Base-by-base conservation (phyloP, 1,139 yeast species). In the Zygosaccharomyces pseudobailii region DNA sequence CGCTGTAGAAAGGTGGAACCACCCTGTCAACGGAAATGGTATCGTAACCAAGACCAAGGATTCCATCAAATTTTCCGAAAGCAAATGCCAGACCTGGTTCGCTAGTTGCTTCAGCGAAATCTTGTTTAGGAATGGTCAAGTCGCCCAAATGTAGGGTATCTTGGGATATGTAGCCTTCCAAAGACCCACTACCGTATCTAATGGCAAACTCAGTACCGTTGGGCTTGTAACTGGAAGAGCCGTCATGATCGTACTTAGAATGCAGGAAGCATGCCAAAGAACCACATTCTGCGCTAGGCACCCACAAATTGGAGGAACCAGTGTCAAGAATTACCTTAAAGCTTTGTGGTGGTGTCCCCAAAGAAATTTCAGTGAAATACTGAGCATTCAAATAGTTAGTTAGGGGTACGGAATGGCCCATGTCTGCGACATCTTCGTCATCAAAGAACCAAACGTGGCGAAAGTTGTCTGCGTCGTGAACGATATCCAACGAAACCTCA, bases 71-170 rank as follows among this genome's bases (percentile, higher is more conserved):
- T 68, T 92, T 90, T 68, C 96, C 98, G 71, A 92, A 92, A 47
- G 97, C 97, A 73, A 92, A 92, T 0, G 97, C 95, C 61, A 92
- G 78, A 47, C 98, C 98, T 32, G 98, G 97, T 73, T 92, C 98
- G 57, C 80, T 80, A 51, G 98, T 92, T 52, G 96, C 92, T 75
- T 92, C 98, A 51, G 95, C 97, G 67, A 92, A 92, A 66, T 84
- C 94, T 73, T 90, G 97, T 55, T 84, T 72, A 55, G 89, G 85
- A 63, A 92, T 88, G 46, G 75, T 72, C 71, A 92, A 79, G 65
- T 86, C 96, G 47, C 97, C 97, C 55, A 92, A 72, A 53, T 78
- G 72, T 57, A 92, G 71, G 38, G 82, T 74, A 67, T 92, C 98
- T 65, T 84, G 84, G 40, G 97, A 89, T 43, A 90, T 82, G 68